Evolutionary conservation across 495 filamentous ascomycete species (phyloP).

Genomic region (Apiosordaria backusii): DNA sequence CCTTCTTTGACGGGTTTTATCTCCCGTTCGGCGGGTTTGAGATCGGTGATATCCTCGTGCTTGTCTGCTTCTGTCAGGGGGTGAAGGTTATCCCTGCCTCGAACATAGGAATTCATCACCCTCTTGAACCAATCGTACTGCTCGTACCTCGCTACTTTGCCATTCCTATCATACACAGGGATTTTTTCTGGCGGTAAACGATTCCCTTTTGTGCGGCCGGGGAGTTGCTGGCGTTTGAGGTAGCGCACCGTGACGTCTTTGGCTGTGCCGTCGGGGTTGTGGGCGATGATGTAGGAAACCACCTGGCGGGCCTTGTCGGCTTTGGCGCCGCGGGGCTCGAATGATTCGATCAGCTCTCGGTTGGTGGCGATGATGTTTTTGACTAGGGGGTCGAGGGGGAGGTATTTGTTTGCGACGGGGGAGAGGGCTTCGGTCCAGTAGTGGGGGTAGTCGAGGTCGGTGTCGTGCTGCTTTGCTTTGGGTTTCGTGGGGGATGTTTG

Average conservation of each 20-base stretch:
- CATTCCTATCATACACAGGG: conserved; percentile 66
- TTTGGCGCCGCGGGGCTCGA: conserved; percentile 78
- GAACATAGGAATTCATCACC: conserved; percentile 68
- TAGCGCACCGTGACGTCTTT: conserved; percentile 96
- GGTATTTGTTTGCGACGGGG: conserved; percentile 69
- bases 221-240: conserved; percentile 75
- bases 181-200: conserved; percentile 74
- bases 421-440: conserved; percentile 94
- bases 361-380: conserved; percentile 63
- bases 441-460: conserved; percentile 73
- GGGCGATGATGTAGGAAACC: conserved; percentile 86
- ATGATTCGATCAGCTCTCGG: conserved; percentile 66
- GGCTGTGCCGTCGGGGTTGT: conserved; percentile 78
- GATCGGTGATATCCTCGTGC: conserved; percentile 69
- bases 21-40: conserved; percentile 65
- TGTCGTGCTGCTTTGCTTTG: conserved; percentile 46
- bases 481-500: conserved; percentile 22
- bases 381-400: conserved; percentile 73
- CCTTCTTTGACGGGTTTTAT: conserved; percentile 67
- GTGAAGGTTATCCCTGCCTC: conserved; percentile 46
- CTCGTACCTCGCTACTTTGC: conserved; percentile 66
- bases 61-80: conserved; percentile 66
- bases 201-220: conserved; percentile 86
- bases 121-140: conserved; percentile 84
- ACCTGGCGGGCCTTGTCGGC: conserved; percentile 84